Evolutionary conservation across 2,329 filamentous ascomycete species (phyloP), one percentile per base, ranked within the genome.

Genomic region (Colletotrichum sp.): DNA sequence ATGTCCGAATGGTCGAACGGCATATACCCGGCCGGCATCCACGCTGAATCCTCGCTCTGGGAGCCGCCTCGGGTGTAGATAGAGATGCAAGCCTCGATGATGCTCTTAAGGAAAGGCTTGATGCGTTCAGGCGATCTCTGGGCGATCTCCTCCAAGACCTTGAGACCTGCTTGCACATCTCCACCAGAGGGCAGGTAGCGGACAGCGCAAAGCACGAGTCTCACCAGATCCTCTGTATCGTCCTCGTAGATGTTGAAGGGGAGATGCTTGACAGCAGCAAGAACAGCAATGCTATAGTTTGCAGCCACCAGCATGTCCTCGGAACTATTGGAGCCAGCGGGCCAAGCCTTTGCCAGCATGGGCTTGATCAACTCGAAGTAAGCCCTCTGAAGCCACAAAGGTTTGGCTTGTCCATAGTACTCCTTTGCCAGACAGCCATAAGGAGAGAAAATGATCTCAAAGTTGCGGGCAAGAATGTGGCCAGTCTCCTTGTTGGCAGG

Each of bases 161-260:
- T 82, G 4, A 92, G 85, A 1, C 89, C 88, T 0, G 87, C 85
- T 52, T 87, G 83, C 16, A 87, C 86, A 74, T 91, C 90, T 2
- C 83, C 80, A 6, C 85, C 85, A 15, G 83, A 77, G 6, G 84
- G 83, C 11, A 87, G 82, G 22, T 83, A 88, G 71, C 86, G 85
- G 8, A 90, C 82, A 0, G 87, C 85, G 0, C 86, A 86, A 36
- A 92, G 87, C 8, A 88, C 85, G 19, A 91, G 83, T 11, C 88
- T 87, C 5, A 90, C 82, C 8, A 92, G 84, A 36, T 83, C 81
- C 6, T 84, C 84, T 1, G 86, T 82, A 65, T 92, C 90, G 19
- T 88, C 86, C 59, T 90, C 86, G 80, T 90, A 92, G 22, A 91
- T 86, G 3, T 85, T 80, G 69, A 88, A 90, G 22, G 82, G 83